Base-by-base conservation (phyloP, 2,329 filamentous ascomycete species). In the Verticillium klebahnii region DNA sequence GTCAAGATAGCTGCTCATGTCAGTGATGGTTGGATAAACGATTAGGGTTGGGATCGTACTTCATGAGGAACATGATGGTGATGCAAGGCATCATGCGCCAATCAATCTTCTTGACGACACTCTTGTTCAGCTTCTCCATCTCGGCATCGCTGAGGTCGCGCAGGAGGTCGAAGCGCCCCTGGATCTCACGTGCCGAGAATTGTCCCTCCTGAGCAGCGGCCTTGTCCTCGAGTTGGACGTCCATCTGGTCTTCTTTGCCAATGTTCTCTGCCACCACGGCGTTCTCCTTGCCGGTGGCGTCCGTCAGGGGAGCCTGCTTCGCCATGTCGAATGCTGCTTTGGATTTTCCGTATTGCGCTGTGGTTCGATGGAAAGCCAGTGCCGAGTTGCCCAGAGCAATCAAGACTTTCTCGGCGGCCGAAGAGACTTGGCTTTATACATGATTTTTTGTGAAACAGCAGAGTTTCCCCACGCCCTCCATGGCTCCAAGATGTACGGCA, bases 1-100 rank as follows among this genome's bases (percentile, higher is more conserved):
- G 65, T 82, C 79, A 59, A 82, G 74, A 66, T 82, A 82, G 66
- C 78, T 81, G 36, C 76, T 2, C 0, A 34, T 31, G 54, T 45
- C 19, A 45, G 29, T 63, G 25, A 59, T 55, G 14, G 17, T 45
- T 9, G n/a, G n/a, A 9, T 23, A 19, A 1, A 45, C 8, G 6
- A 45, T 17, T 17, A 17, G 5, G 62, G 61, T 8, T 36, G 12
- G 2, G 4, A 39, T 12, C 7, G 65, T 54, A 65, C 69, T 64
- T 68, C 69, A 71, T 70, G 32, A 72, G 63, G 17, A 70, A 69
- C 69, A 72, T 72, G 34, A 68, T 32, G 2, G 70, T 70, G 34
- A 70, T 68, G 11, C 62, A 65, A 2, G 69, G 69, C 67, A 72
- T 71, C 61, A 74, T 69, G 7, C 68, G 66, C 69, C 69, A 70